Percentiles rank a stretch among this genome's conserved stretches.
Conservation (phyloP, 169 alveolate species). For the Plasmodium inui region DNA sequence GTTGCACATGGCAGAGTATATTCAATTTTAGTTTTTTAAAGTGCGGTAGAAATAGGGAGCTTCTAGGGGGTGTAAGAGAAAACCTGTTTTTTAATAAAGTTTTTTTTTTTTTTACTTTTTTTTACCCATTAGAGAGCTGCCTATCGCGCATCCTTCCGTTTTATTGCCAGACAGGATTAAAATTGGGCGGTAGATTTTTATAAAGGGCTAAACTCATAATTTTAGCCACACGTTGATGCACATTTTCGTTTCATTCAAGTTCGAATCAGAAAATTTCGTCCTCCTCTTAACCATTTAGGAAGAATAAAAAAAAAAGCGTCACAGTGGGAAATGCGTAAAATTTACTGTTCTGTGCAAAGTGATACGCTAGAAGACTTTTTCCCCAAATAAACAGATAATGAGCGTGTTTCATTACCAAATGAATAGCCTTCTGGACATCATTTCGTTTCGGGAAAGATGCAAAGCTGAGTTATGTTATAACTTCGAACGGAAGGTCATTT, state of each 20-base stretch:
- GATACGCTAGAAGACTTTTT: background rate
- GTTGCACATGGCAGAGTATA: background rate
- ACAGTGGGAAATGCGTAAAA: background rate
- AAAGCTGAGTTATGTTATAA: background rate
- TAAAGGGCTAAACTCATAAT: background rate
- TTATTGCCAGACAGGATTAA: background rate
- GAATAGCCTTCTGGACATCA: background rate
- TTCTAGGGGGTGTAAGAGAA: background rate
- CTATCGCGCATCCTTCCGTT: background rate
- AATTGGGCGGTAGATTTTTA: background rate
- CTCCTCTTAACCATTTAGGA: background rate
- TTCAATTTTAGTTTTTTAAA: background rate
- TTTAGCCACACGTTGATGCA: background rate
- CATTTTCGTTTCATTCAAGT: background rate
- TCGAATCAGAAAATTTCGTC: background rate
- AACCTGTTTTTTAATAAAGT: background rate
- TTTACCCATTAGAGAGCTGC: background rate
- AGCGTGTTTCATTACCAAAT: background rate
- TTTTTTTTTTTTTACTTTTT: too few relatives aligned
- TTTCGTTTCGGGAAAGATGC: background rate
- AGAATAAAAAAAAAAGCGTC: background rate
- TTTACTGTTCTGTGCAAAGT: background rate
- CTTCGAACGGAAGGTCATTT: background rate
- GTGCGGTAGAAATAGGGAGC: background rate
- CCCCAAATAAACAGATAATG: background rate